phyloP scores from a whole-genome alignment of 176 grass and related monocot genomes.

The Olyra latifolia region DNA sequence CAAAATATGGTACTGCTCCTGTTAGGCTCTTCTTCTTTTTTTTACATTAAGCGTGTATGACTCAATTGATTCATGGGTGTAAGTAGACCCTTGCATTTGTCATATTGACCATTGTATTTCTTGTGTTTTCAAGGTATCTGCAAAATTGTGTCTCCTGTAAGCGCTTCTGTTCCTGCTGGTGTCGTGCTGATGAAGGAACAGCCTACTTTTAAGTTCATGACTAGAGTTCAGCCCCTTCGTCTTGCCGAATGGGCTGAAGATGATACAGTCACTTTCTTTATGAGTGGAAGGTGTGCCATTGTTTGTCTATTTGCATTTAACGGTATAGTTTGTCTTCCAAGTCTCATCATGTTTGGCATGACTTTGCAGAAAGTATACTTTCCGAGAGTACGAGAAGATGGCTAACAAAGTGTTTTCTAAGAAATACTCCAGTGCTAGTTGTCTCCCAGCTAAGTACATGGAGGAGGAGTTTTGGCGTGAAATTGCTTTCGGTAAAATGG shows the following conservation, averaged over 20 bases:
- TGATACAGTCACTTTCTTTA: slow-evolving; percentile 87
- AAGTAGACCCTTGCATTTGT: not conserved
- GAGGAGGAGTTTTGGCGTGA: slow-evolving; percentile 99
- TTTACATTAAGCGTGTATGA: not conserved
- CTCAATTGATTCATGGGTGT: not conserved
- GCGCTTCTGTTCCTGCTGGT: slow-evolving; percentile 84
- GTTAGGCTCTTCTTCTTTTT: not conserved
- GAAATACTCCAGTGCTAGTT: slow-evolving; percentile 84
- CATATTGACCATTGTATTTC: not conserved
- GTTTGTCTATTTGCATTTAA: slow-evolving; percentile 12
- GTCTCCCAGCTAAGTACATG: slow-evolving; percentile 69
- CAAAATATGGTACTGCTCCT: slow-evolving; percentile 63
- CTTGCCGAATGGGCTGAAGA: slow-evolving; percentile 86
- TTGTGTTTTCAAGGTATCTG: slow-evolving; percentile 68
- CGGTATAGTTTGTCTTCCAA: not conserved
- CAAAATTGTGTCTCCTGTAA: slow-evolving; percentile 85
- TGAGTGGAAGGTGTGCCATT: slow-evolving; percentile 84
- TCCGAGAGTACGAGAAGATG: slow-evolving; percentile 95
- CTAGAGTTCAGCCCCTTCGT: slow-evolving; percentile 89
- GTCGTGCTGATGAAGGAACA: slow-evolving; percentile 83
- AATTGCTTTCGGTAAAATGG: slow-evolving; percentile 95
- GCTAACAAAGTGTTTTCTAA: slow-evolving; percentile 88
- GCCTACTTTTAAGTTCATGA: slow-evolving; percentile 90
- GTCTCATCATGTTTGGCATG: slow-evolving; percentile 16
- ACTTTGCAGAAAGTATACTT: slow-evolving; percentile 91